phyloP scores from a whole-genome alignment of 1,284 basidiomycete species.

The Taiwanofungus camphoratus region DNA sequence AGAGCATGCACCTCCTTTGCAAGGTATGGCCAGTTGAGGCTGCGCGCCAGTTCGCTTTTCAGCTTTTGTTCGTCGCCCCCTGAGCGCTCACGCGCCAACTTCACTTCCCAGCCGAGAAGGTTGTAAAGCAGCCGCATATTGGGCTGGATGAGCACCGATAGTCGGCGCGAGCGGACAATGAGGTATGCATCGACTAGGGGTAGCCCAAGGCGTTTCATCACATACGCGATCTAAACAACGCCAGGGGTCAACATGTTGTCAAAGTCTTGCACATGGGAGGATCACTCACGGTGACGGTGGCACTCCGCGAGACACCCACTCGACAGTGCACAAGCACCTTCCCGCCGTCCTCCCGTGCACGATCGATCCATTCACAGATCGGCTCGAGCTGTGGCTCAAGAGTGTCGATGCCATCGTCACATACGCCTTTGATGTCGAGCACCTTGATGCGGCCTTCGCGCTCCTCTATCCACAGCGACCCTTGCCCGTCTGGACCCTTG shows the following conservation, averaged over 20 bases:
- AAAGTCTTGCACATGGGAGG: too few relatives aligned
- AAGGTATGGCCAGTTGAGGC: constrained; percentile 74
- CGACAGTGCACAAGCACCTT: constrained; percentile 94
- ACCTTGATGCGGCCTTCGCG: constrained; percentile 85
- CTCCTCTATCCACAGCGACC: constrained; percentile 84
- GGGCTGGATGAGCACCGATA: constrained; percentile 89
- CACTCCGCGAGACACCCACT: constrained; percentile 90
- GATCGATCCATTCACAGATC: constrained; percentile 92
- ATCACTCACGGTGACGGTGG: constrained; percentile 77
- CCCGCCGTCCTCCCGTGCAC: constrained; percentile 76
- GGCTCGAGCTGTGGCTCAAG: constrained; percentile 83
- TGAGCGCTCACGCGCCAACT: constrained; percentile 67
- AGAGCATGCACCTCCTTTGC: constrained; percentile 74
- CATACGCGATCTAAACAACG: constrained; percentile 74
- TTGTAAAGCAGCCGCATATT: constrained; percentile 93
- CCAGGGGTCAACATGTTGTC: constrained; percentile 1
- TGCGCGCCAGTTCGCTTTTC: constrained; percentile 51
- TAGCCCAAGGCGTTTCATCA: constrained; percentile 90
- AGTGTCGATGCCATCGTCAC: constrained; percentile 95
- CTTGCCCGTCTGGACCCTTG: constrained; percentile 47
- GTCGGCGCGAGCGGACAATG: constrained; percentile 76
- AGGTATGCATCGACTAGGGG: constrained; percentile 92
- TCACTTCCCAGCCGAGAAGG: constrained; percentile 89
- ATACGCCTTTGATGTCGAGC: constrained; percentile 83
- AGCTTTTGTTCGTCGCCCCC: constrained; percentile 42